Evolutionary conservation across 768 basidiomycete genomes (phyloP), one percentile per base, ranked within the genome.

Genomic region (Exsudoporus frostii): DNA sequence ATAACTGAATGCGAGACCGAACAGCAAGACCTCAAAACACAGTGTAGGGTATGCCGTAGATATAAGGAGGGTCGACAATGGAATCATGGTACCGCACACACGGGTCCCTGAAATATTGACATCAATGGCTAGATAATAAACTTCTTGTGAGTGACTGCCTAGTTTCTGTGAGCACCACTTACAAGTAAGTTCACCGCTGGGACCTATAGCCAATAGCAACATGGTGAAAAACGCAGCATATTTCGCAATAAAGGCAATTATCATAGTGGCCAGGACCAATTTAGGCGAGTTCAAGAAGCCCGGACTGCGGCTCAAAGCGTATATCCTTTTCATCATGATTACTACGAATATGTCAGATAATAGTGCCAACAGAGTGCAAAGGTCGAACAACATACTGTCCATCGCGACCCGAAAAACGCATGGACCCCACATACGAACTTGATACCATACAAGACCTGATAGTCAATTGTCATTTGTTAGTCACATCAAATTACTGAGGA

Each of bases 301-400:
- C 7, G 54, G 39, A 27, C 15, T 29, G 15, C 7, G 14, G 39
- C 61, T 63, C 19, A 63, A 25, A 10, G 46, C 58, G 2, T 55
- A 17, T 54, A 63, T 32, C 41, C 62, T 56, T 41, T 44, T 63
- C 39, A 63, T 63, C 62, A 63, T 51, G 44, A 63, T 57, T 10
- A 55, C 62, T 63, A 8, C 9, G 29, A 37, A 27, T 6, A 36
- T 10, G 7, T 63, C 10, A 55, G 42, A 32, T 6, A 6, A 24
- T 13, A 7, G 9, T 7, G 2, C n/a, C 7, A 27, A 30, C 24
- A 14, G 22, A 25, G 9, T 17, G 17, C 7, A n/a, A 37, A 14
- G 6, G 8, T 19, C 5, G 5, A 32, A 51, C 13, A 30, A 54
- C 60, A 7, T 43, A 63, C 62, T 50, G 41, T 64, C 62, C 58